Percentiles rank a stretch among this genome's conserved stretches.
Conservation (phyloP, 768 basidiomycete genomes). For the Chalciporus sphaerocephalus region DNA sequence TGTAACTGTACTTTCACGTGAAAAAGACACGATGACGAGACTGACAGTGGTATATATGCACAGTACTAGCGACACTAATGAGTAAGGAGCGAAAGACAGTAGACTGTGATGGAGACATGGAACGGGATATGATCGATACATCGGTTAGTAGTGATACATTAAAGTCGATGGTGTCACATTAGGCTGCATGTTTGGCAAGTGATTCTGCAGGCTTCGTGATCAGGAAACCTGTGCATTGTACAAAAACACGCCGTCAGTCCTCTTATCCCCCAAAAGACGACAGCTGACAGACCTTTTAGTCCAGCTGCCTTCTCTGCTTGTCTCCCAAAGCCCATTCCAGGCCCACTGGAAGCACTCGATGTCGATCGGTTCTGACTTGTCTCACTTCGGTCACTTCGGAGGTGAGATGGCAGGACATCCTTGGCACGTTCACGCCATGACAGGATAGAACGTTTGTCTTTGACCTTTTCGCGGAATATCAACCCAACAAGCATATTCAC, state of each 20-base stretch:
- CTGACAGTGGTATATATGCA: background rate
- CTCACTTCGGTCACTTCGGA: slow-evolving; percentile 11
- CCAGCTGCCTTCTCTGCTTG: slow-evolving; percentile 78
- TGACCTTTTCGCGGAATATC: slow-evolving; percentile 68
- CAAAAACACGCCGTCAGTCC: background rate
- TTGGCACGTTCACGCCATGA: slow-evolving; percentile 60
- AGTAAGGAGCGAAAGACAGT: slow-evolving; percentile 5
- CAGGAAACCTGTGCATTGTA: slow-evolving; percentile 45
- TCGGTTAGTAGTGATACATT: background rate
- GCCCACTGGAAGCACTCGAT: slow-evolving; percentile 28
- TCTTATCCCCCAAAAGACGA: background rate
- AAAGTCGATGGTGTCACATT: background rate
- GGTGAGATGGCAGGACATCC: slow-evolving; percentile 49
- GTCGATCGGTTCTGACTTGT: background rate
- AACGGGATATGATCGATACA: slow-evolving; percentile 3
- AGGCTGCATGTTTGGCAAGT: slow-evolving; percentile 43
- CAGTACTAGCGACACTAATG: slow-evolving; percentile 9
- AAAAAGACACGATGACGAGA: too few species aligned
- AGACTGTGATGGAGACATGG: slow-evolving; percentile 3
- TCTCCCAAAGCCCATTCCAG: slow-evolving; percentile 71
- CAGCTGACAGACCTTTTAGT: slow-evolving; percentile 45
- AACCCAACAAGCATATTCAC: slow-evolving; percentile 79
- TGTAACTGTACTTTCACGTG: too few species aligned
- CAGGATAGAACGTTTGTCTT: slow-evolving; percentile 60
- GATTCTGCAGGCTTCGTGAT: slow-evolving; percentile 57